These are phyloP conservation scores for Clarireedia homoeocarpa DNA, from an alignment of 2,329 filamentous ascomycete genomes.

Conservation along the genomic window DNA sequence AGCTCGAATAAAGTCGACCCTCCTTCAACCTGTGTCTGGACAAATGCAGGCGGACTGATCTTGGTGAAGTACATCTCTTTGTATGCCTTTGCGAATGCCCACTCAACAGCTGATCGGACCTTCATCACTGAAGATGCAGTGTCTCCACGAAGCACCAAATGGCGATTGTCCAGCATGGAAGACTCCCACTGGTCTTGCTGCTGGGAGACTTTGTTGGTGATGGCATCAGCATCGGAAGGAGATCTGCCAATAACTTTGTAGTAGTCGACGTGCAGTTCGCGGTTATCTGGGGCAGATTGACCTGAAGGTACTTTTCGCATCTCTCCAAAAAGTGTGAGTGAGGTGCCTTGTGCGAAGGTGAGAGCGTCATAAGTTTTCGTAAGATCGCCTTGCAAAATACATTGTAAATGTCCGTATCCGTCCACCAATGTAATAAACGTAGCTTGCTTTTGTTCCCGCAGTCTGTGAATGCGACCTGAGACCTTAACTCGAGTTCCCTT, in stretches of 20 bases:
- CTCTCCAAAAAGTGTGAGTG: constrained; percentile 60
- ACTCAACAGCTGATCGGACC: constrained; percentile 59
- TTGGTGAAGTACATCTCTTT: constrained; percentile 57
- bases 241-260: constrained; percentile 62
- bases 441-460: constrained; percentile 74
- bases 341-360: constrained; percentile 62
- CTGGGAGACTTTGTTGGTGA: constrained; percentile 62
- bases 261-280: constrained; percentile 66
- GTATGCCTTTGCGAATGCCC: constrained; percentile 60
- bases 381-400: constrained; percentile 69
- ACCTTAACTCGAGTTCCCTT: constrained; percentile 72
- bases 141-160: constrained; percentile 63
- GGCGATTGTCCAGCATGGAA: constrained; percentile 53
- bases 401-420: constrained; percentile 80
- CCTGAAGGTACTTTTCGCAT: constrained; percentile 59
- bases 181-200: constrained; percentile 52
- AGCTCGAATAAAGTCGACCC: constrained; percentile 54
- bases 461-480: constrained; percentile 72
- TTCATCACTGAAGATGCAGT: constrained; percentile 61
- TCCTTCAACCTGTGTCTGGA: constrained; percentile 77
- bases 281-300: constrained; percentile 59
- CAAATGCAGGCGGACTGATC: constrained; percentile 66
- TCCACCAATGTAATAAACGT: constrained; percentile 83
- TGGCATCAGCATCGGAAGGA: constrained; percentile 65
- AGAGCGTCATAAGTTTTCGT: constrained; percentile 69